Percentiles rank a stretch among this genome's conserved stretches.
These are phyloP conservation scores for Podospora conica DNA, from an alignment of 495 filamentous ascomycete species.

Conservation along the genomic window DNA sequence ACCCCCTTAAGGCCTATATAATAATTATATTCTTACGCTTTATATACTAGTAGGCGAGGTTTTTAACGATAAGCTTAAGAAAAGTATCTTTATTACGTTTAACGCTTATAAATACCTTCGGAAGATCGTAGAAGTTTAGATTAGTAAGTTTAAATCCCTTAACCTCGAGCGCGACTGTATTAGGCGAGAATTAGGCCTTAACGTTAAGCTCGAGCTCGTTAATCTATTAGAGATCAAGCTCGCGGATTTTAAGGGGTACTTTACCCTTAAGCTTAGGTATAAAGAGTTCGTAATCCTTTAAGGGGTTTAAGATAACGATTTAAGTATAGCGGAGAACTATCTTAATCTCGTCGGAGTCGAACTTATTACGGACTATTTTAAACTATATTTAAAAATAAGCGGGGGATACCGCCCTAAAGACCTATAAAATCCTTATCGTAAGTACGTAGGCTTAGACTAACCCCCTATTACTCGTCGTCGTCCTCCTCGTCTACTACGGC, in stretches of 20 bases:
- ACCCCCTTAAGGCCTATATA: no score
- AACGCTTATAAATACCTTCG: slow-evolving; percentile 65
- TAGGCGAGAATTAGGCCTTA: slow-evolving; percentile 69
- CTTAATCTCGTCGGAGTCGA: slow-evolving; percentile 44
- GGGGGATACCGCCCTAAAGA: no score
- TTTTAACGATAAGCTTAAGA: slow-evolving; percentile 59
- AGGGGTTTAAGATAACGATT: slow-evolving; percentile 62
- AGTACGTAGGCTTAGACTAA: no score
- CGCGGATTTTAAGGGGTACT: slow-evolving; percentile 27
- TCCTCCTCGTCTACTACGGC: no score
- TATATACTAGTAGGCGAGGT: slow-evolving; percentile 63
- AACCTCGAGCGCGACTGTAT: slow-evolving; percentile 68
- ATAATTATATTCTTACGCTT: slow-evolving; percentile 58
- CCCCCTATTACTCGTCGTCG: no score
- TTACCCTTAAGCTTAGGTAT: no score
- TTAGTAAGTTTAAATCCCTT: slow-evolving; percentile 60
- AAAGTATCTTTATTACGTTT: slow-evolving; percentile 56
- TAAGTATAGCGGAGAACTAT: slow-evolving; percentile 62
- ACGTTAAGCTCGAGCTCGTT: slow-evolving; percentile 26
- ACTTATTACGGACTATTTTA: slow-evolving; percentile 36
- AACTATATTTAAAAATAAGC: no score
- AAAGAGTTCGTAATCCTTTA: slow-evolving; percentile 37
- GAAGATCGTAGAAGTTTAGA: slow-evolving; percentile 74
- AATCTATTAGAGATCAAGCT: slow-evolving; percentile 22
- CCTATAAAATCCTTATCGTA: no score